Base-by-base conservation (phyloP, 169 alveolate genomes). In the Cryptosporidium parvum region DNA sequence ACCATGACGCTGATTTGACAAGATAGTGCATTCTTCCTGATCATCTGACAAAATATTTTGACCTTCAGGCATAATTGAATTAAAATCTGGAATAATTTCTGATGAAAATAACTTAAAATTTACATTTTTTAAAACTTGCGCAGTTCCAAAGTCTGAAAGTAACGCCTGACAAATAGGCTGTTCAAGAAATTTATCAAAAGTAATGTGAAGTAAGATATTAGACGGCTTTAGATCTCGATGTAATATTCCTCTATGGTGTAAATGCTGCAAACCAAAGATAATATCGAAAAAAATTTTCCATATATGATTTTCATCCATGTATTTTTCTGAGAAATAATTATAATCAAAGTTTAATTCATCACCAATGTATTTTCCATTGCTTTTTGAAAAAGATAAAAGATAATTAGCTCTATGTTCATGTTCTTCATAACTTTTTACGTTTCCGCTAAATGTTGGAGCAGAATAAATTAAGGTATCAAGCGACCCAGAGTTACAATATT, bases 121-220 rank as follows among this genome's bases (percentile, higher is more conserved):
- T 44, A 61, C 65, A 59, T 39, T 44, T 48, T 80, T 59, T 8
- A 92, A 75, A 0, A 93, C 59, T 59, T 94, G 95, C 14, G 95
- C 94, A 3, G 97, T 94, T 12, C 96, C 96, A 71, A 94, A 94
- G 75, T 94, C 97, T 18, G 96, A 91, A 23, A 94, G 89, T 75
- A 94, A 69, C 21, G 96, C 96, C 9, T 91, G 86, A 52, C 91
- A 91, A 10, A 37, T 70, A 21, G 85, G 91, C 16, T 67, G 86
- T 37, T 84, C 59, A 37, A 93, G 56, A 85, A 65, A 85, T 59
- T 61, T 67, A 56, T 61, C 85, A 45, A 53, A 65, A 3, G 72
- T 84, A 10, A 75, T 53, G 48, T 91, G 86, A 31, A 92, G 85
- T 21, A 91, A 72, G 31, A 91, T 86, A 45, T 86, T 91, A 4